A percentile compares a stretch with the other conserved stretches of the same genome.
Evolutionary conservation across 768 basidiomycete species (phyloP).

Genomic region (Boletus pseudo-olivaceus): DNA sequence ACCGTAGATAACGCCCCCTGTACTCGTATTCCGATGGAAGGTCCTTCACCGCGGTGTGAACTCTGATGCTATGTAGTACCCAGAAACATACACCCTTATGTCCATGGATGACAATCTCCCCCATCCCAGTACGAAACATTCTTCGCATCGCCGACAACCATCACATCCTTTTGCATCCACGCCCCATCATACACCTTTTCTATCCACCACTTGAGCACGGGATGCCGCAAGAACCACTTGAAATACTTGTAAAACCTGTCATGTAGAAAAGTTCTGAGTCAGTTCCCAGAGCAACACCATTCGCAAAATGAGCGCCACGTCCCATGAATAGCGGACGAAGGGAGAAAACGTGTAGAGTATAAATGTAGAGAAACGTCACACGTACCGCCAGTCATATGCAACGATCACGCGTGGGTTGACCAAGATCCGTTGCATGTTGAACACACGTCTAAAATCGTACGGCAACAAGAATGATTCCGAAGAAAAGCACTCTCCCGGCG

Average conservation of each 20-base stretch:
- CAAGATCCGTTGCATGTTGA: constrained; percentile 35
- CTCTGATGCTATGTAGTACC: too few relatives aligned
- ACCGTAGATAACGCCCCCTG: too few relatives aligned
- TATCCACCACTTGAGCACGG: constrained; percentile 41
- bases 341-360: too few relatives aligned
- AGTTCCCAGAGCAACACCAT: too few relatives aligned
- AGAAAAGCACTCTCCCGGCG: constrained; percentile 17
- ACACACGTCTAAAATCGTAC: constrained; percentile 41
- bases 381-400: constrained; percentile 23
- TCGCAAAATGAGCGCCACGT: too few relatives aligned
- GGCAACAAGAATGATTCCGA: constrained; percentile 42
- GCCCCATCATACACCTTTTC: constrained; percentile 34
- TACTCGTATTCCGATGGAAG: too few relatives aligned
- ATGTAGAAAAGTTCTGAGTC: too few relatives aligned
- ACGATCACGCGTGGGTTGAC: constrained; percentile 39
- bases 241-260: constrained; percentile 31
- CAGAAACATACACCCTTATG: too few relatives aligned
- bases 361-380: not conserved
- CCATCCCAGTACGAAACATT: constrained; percentile 22
- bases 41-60: too few relatives aligned
- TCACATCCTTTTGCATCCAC: constrained; percentile 35
- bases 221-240: constrained; percentile 38
- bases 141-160: constrained; percentile 35
- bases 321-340: too few relatives aligned
- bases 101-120: constrained; percentile 22